These are phyloP conservation scores for Parietaria judaica DNA, from an alignment of 306 rosid genomes.

Conservation along the genomic window DNA sequence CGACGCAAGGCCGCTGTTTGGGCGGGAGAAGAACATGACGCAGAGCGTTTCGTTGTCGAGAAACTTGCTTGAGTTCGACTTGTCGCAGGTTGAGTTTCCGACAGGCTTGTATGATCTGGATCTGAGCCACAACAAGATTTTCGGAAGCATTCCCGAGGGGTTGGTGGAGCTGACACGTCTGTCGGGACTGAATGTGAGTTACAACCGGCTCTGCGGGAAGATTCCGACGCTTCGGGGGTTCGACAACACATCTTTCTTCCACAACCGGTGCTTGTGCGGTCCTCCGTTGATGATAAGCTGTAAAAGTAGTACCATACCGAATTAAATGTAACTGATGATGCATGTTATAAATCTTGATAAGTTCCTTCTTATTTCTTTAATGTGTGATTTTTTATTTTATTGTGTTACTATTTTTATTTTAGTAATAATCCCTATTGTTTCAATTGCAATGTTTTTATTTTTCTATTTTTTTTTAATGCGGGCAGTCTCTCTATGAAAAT, in stretches of 20 bases:
- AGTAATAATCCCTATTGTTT: too few relatives aligned
- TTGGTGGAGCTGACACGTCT: conserved; percentile 33
- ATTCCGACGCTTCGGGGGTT: conserved; percentile 59
- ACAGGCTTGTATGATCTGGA: conserved; percentile 39
- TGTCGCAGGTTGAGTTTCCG: conserved; percentile 38
- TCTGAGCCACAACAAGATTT: conserved; percentile 48
- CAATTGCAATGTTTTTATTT: too few relatives aligned
- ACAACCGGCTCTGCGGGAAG: conserved; percentile 52
- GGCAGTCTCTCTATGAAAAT: too few relatives aligned
- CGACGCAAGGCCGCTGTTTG: conserved; percentile 51
- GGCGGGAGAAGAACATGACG: conserved; percentile 34
- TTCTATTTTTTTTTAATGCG: too few relatives aligned
- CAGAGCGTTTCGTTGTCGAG: conserved; percentile 41
- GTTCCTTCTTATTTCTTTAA: too few relatives aligned
- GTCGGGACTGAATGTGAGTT: conserved; percentile 54
- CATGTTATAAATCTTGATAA: too few relatives aligned
- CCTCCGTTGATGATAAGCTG: conserved; percentile 40
- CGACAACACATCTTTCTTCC: conserved; percentile 34
- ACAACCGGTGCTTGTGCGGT: conserved; percentile 63
- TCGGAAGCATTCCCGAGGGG: conserved; percentile 38
- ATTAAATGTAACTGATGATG: too few relatives aligned
- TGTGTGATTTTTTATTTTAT: too few relatives aligned
- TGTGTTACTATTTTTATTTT: too few relatives aligned
- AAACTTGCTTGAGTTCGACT: conserved; percentile 46
- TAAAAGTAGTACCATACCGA: conserved; percentile 15